A percentile compares a stretch with the other conserved stretches of the same genome.
phyloP scores from a whole-genome alignment of 2,329 filamentous ascomycete genomes.

The Phialophora verrucosa region DNA sequence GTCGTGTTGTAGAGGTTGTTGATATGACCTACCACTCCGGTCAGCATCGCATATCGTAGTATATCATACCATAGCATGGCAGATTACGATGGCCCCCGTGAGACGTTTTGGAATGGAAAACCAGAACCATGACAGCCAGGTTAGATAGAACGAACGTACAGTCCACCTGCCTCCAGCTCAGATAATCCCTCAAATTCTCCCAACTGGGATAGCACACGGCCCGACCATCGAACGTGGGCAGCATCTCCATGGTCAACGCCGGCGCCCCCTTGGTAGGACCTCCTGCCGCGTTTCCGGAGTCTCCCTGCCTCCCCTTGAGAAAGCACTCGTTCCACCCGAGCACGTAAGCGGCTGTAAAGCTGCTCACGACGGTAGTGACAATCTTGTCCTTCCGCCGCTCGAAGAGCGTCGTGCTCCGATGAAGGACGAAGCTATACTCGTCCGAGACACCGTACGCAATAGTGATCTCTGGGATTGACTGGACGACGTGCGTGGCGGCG shows the following conservation, averaged over 20 bases:
- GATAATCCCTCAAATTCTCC: constrained; percentile 85
- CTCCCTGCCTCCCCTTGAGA: not conserved
- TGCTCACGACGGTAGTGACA: constrained; percentile 86
- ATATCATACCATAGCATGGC: not conserved
- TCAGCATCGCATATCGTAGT: constrained; percentile 23
- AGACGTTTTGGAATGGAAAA: not conserved
- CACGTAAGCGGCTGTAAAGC: constrained; percentile 90
- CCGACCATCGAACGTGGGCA: constrained; percentile 91
- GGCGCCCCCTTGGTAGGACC: not conserved
- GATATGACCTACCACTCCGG: constrained; percentile 72
- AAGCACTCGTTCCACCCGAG: constrained; percentile 66
- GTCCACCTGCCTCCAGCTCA: constrained; percentile 96
- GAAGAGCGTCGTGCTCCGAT: constrained; percentile 80
- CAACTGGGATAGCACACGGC: constrained; percentile 87
- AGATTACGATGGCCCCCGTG: not conserved
- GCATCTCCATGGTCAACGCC: constrained; percentile 67
- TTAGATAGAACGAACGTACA: constrained; percentile 63
- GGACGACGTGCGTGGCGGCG: constrained; percentile 82
- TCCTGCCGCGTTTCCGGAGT: not conserved
- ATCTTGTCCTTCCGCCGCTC: constrained; percentile 89
- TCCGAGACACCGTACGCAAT: constrained; percentile 94
- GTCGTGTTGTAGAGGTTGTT: constrained; percentile 99
- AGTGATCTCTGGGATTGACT: constrained; percentile 80
- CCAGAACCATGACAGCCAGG: not conserved
- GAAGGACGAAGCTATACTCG: constrained; percentile 92